These are phyloP conservation scores for Debaryomyces nepalensis DNA, from an alignment of 1,139 yeast genomes.

Conservation along the genomic window DNA sequence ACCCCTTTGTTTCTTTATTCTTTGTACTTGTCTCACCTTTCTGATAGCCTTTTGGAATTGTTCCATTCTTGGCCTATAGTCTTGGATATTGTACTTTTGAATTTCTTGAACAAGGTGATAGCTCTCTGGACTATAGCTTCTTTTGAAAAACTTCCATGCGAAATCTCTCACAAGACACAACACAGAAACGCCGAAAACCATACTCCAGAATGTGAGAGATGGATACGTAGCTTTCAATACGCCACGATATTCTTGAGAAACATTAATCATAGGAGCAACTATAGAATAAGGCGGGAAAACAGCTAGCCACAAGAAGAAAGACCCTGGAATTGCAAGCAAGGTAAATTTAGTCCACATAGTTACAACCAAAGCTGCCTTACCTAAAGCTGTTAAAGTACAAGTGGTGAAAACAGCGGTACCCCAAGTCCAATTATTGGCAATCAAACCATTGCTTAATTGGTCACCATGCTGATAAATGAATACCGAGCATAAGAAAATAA, in stretches of 20 bases:
- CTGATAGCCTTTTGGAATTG: conserved; percentile 97
- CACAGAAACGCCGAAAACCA: conserved; percentile 71
- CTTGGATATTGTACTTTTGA: conserved; percentile 93
- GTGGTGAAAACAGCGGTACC: conserved; percentile 91
- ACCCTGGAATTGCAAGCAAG: conserved; percentile 91
- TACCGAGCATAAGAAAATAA: conserved; percentile 75
- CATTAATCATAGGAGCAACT: conserved; percentile 81
- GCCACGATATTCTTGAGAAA: conserved; percentile 85
- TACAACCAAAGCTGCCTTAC: conserved; percentile 91
- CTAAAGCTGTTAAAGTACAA: conserved; percentile 85
- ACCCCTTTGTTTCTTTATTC: conserved; percentile 98
- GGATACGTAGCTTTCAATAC: conserved; percentile 78
- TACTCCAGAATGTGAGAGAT: conserved; percentile 82
- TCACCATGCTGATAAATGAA: conserved; percentile 73
- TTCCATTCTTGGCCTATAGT: conserved; percentile 92
- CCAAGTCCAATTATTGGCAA: conserved; percentile 95
- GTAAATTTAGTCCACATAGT: conserved; percentile 97
- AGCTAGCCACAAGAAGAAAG: conserved; percentile 79
- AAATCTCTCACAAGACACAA: conserved; percentile 86
- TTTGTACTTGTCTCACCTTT: conserved; percentile 95
- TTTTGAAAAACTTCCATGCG: conserved; percentile 91
- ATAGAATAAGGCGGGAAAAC: conserved; percentile 88
- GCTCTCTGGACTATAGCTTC: conserved; percentile 88
- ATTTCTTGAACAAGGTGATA: conserved; percentile 97
- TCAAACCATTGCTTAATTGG: conserved; percentile 65